Base-by-base conservation (phyloP, 345 rosid species). In the Rhizophora mangle region DNA sequence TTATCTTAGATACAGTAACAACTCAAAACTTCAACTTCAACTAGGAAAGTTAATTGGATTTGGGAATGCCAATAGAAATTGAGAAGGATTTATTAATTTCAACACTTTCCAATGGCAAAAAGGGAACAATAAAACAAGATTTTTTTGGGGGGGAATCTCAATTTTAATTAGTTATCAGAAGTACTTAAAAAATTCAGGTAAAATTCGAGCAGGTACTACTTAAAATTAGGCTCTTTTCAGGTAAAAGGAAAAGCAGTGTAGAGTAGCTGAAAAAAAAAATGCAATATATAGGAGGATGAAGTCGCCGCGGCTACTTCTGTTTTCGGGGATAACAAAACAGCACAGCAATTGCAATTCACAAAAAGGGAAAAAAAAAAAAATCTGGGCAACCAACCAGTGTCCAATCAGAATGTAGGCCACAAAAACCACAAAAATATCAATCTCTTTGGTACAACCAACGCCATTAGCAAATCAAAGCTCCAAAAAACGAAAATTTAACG, bases 351-450 rank as follows among this genome's bases (percentile, higher is more conserved):
- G 43, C 13, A 37, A 37, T 37, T 37, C 43, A 37, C 54, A 21
- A 15, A 18, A 15, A 47, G 3, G 55, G 20, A 20, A 13, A 24
- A 15, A 18, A 15, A 47, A 5, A 61, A 24, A 20, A 13, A 24
- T 39, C 53, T 62, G 27, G 6, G 61, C 54, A 54, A 53, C 29
- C 32, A 62, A 70, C 24, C 66, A 49, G 60, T 15, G 18, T 39
- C 34, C 29, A 15, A 24, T 24, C 49, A 24, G 29, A 56, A 10
- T 56, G 31, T 56, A 56, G 60, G 26, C 29, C 26, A 22, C 29
- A 55, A 53, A 53, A 20, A 32, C 36, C 36, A 32, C 26, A 54
- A 16, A 56, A 56, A 24, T 27, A 56, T 43, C 49, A 43, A 15
- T 43, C 49, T 43, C 19, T 6, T 24, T 24, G 10, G 29, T 16